Base-by-base conservation (phyloP, 1,139 yeast species). In the Suhomyces ambrosiae region DNA sequence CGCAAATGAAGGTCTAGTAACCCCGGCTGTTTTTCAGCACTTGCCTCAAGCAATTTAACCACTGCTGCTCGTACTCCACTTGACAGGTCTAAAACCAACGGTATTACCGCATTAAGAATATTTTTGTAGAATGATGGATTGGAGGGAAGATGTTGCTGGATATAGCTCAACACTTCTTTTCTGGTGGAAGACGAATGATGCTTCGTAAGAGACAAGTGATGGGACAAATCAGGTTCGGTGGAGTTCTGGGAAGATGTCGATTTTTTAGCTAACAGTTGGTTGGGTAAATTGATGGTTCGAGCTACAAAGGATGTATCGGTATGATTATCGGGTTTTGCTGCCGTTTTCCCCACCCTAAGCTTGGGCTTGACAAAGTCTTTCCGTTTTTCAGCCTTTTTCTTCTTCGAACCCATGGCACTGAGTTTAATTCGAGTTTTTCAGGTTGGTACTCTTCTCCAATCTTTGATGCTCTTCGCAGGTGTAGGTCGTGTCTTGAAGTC, bases 241-340 rank as follows among this genome's bases (percentile, higher is more conserved):
- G 28, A 34, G 7, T 43, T 15, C 2, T 10, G 6, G 14, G 33
- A n/a, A 11, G 8, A 6, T 4, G 23, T 14, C 10, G 48, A 33
- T 23, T 53, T 53, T 28, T 58, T 56, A 38, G 59, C 57, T 35
- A 74, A 58, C 14, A 80, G 65, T 52, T 81, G 82, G 54, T 70
- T 68, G 18, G 82, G 88, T 15, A 86, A 63, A 12, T 81, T 74
- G 43, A 86, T 82, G 23, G 83, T 60, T 45, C 80, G 86, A n/a
- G 96, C 81, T 34, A 75, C 78, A 62, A 90, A 90, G 0, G 92
- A 82, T 0, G 96, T 87, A 52, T 86, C 92, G 5, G 98, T 92
- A 42, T 74, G 79, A 57, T 87, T 88, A 23, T 80, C 77, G 3
- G 90, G 79, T 45, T 77, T 79, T 6, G 80, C 80, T 19, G 80